Evolutionary conservation across 2,329 filamentous ascomycete genomes (phyloP), one percentile per base, ranked within the genome.

Genomic region (Penicillium sp.): DNA sequence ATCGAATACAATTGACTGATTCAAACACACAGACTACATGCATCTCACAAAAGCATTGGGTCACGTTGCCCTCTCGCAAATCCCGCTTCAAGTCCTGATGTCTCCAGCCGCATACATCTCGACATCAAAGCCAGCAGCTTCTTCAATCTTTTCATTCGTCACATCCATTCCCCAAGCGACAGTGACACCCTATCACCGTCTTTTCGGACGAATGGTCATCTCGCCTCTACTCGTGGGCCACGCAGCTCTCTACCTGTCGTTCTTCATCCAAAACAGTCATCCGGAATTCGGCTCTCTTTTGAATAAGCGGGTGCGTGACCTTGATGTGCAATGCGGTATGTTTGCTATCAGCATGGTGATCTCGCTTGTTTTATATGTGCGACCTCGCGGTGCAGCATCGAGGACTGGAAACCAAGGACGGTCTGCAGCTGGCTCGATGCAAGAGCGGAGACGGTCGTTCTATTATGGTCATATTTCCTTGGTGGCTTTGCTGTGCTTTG

Each of bases 1-100:
- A 7, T 26, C 1, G 13, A n/a, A 26, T 12, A 13, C 0, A 12
- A 12, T 55, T 55, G 15, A 60, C 50, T 60, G 28, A 63, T 51
- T n/a, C 12, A 3, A 24, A n/a, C 17, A 22, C n/a, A 15, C 66
- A 87, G 86, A 89, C 72, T 89, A 88, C 60, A 78, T 88, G 33
- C 87, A 89, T 72, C 75, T 89, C 26, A 88, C 87, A 26, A 88
- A 88, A 75, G 82, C 86, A 5, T 80, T 89, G 57, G 86, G 84
- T 19, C 85, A 86, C 51, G 80, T 88, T 54, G 85, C 79, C 24
- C 80, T 86, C 6, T 88, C 86, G 9, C 87, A 89, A 67, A 72
- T 86, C 1, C 87, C 87, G 1, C 72, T 88, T 2, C 86, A 88
- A 58, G 86, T 87, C 60, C 78, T 88, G 7, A 80, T 89, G 61